Conservation (phyloP, 345 rosid genomes). For the Moricandia moricandioides region DNA sequence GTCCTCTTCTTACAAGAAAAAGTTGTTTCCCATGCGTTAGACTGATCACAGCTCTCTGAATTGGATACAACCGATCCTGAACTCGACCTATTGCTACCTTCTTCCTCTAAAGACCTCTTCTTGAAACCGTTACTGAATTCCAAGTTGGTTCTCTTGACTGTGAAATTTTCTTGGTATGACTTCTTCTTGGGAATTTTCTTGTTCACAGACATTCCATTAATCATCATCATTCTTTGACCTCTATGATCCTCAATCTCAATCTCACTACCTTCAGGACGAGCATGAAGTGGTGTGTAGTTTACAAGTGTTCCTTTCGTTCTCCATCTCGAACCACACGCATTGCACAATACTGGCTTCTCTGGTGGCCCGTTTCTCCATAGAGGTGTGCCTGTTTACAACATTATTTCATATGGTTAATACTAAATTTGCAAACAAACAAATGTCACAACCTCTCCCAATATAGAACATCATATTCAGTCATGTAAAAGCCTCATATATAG, state of each 20-base stretch:
- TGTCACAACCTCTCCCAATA: neutral
- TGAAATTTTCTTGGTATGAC: conserved; percentile 46
- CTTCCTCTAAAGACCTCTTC: conserved; percentile 72
- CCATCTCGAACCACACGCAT: conserved; percentile 74
- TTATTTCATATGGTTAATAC: neutral
- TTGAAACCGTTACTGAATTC: conserved; percentile 55
- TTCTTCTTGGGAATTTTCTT: conserved; percentile 70
- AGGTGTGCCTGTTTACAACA: conserved; percentile 49
- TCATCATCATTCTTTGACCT: conserved; percentile 38
- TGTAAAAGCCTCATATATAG: neutral
- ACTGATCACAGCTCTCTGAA: conserved; percentile 93
- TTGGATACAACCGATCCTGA: conserved; percentile 98
- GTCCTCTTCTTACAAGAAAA: conserved; percentile 91
- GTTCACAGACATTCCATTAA: conserved; percentile 51
- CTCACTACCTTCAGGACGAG: conserved; percentile 57
- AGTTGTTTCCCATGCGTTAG: conserved; percentile 77
- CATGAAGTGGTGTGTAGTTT: conserved; percentile 55
- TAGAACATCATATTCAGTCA: no score
- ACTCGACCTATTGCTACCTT: conserved; percentile 85
- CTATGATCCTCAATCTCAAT: conserved; percentile 57
- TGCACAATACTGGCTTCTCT: conserved; percentile 68
- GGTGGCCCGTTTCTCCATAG: conserved; percentile 67
- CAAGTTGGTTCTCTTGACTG: conserved; percentile 39
- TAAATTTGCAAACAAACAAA: conserved; percentile 14
- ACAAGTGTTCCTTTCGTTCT: conserved; percentile 46